phyloP scores from a whole-genome alignment of 2,329 filamentous ascomycete genomes.

The Colletotrichum higginsianum region DNA sequence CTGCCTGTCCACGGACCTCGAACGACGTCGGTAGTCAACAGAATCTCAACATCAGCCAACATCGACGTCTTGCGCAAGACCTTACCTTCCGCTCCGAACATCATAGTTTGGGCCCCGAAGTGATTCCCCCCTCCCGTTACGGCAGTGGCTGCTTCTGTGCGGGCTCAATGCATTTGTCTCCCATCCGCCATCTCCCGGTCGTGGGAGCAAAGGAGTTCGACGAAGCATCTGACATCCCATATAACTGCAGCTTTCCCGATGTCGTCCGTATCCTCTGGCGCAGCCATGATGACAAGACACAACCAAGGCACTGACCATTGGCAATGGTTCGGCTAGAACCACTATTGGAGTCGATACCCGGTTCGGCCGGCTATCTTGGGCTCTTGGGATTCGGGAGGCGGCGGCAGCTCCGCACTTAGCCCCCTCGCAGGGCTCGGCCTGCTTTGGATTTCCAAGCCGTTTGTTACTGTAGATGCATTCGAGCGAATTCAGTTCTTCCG shows the following conservation, averaged over 20 bases:
- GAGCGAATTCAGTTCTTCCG: not conserved
- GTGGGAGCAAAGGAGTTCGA: not conserved
- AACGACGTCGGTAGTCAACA: constrained; percentile 2
- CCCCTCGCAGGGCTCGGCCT: not conserved
- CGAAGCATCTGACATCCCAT: constrained; percentile 1
- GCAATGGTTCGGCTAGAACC: not conserved
- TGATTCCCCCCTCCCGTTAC: no score
- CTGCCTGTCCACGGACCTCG: constrained; percentile 15
- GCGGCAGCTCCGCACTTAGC: not conserved
- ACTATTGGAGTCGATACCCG: constrained; percentile 5
- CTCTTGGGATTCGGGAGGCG: not conserved
- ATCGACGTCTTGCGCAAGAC: not conserved
- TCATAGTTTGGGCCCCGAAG: no score
- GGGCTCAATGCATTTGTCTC: constrained; percentile 1
- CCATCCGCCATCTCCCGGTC: not conserved
- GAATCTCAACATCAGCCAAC: not conserved
- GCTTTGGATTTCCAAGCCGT: not conserved
- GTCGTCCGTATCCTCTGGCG: not conserved
- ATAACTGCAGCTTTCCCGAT: constrained; percentile 5
- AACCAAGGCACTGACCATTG: constrained; percentile 23
- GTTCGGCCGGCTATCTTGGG: not conserved
- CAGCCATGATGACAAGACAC: not conserved
- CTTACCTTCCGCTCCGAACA: not conserved
- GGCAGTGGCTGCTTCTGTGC: constrained; percentile 8
- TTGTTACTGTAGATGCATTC: not conserved